Percentiles rank a stretch among this genome's conserved stretches.
These are phyloP conservation scores for Zygotorulaspora sp. DNA, from an alignment of 805 yeast species.

Conservation along the genomic window DNA sequence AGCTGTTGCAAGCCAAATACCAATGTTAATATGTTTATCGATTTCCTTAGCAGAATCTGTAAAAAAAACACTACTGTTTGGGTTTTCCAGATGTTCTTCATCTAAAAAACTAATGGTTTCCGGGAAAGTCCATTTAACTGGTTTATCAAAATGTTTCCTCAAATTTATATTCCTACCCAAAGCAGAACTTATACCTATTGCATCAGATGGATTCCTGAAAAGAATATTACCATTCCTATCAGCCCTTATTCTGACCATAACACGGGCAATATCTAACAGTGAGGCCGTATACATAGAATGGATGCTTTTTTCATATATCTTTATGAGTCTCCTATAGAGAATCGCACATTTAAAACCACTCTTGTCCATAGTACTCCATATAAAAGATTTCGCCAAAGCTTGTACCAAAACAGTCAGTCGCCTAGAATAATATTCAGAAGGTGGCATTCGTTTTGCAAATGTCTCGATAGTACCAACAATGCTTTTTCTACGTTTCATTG, in stretches of 20 bases:
- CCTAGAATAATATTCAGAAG: constrained; percentile 1
- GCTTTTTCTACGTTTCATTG: constrained; percentile 12
- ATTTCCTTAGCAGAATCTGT: constrained; percentile 19
- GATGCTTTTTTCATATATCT: constrained; percentile 38
- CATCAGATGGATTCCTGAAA: constrained; percentile 51
- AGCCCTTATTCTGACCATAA: constrained; percentile 51
- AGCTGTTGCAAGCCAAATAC: constrained; percentile 49
- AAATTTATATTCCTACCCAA: constrained; percentile 40
- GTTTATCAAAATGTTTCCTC: constrained; percentile 23
- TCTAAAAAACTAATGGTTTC: constrained; percentile 51
- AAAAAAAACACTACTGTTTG: constrained; percentile 30
- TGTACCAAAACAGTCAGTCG: constrained; percentile 19
- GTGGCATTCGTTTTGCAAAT: constrained; percentile 8
- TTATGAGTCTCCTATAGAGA: constrained; percentile 25
- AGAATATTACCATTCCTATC: constrained; percentile 44
- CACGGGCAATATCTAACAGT: constrained; percentile 46
- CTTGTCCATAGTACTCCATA: constrained; percentile 18
- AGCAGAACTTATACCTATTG: constrained; percentile 61
- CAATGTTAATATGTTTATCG: constrained; percentile 39
- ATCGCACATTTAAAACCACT: constrained; percentile 31
- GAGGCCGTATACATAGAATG: constrained; percentile 35
- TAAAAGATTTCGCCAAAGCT: constrained; percentile 29
- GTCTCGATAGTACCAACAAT: constrained; percentile 13
- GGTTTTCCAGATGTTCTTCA: constrained; percentile 38
- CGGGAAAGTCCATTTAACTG: constrained; percentile 55